These are phyloP conservation scores for Madurella fahalii DNA, from an alignment of 2,329 filamentous ascomycete genomes.

Conservation along the genomic window DNA sequence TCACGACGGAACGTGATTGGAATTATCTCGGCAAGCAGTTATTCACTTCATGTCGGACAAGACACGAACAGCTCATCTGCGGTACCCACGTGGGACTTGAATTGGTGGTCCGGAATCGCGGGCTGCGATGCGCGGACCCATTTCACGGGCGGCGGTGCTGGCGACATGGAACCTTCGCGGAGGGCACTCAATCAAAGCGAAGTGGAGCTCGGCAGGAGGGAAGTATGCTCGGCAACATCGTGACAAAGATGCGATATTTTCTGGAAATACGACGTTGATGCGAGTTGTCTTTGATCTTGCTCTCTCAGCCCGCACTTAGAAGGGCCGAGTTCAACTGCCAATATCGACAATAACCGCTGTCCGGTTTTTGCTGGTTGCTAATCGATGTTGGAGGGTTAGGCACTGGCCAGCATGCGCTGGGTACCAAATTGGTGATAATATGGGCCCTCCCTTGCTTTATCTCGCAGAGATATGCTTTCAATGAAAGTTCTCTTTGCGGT, in stretches of 20 bases:
- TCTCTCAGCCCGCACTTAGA: background rate
- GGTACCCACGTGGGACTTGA: constrained; percentile 14
- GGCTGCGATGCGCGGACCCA: constrained; percentile 1
- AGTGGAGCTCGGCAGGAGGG: constrained; percentile 18
- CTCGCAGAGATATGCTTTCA: background rate
- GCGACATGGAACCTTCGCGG: background rate
- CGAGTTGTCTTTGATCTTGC: background rate
- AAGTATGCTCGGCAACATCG: constrained; percentile 8
- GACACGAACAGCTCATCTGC: constrained; percentile 4
- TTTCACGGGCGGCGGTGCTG: constrained; percentile 1
- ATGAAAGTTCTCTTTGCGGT: background rate
- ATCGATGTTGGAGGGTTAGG: no score
- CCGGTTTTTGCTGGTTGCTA: no score
- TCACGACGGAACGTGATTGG: background rate
- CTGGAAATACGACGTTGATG: constrained; percentile 8
- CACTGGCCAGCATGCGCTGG: background rate
- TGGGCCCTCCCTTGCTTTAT: background rate
- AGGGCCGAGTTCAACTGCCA: no score
- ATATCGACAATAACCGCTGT: no score
- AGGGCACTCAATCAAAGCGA: constrained; percentile 16
- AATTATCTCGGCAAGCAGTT: background rate
- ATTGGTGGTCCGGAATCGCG: background rate
- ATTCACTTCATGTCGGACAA: background rate
- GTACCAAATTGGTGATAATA: background rate
- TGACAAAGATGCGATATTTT: constrained; percentile 17